Conservation (phyloP, 805 yeast genomes). For the Pichia heedii region DNA sequence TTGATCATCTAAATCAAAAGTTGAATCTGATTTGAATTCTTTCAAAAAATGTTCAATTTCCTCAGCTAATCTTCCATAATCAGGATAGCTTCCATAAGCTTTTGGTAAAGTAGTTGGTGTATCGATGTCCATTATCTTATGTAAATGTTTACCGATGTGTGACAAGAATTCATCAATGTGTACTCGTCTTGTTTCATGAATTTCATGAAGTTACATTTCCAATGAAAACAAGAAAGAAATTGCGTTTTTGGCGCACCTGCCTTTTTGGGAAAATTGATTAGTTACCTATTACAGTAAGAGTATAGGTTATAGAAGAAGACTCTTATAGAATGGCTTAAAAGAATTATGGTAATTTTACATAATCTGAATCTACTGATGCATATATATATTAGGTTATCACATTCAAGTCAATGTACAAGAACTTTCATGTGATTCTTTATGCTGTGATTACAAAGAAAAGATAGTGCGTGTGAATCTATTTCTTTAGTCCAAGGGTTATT, state of each 20-base stretch:
- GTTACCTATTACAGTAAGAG: no score
- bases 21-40: constrained; percentile 47
- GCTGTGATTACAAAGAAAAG: background rate
- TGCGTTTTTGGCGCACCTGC: background rate
- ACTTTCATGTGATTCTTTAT: background rate
- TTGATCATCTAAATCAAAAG: constrained; percentile 12
- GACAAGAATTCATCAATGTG: no score
- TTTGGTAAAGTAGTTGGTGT: constrained; percentile 1
- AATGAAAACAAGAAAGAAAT: background rate
- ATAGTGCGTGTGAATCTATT: background rate
- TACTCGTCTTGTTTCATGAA: no score
- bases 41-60: constrained; percentile 56
- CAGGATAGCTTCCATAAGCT: constrained; percentile 22
- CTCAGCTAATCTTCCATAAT: constrained; percentile 56
- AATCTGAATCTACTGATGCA: no score
- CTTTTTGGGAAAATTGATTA: background rate
- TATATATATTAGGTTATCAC: no score
- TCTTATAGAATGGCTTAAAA: no score
- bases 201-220: no score
- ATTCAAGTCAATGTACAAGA: no score
- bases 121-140: background rate
- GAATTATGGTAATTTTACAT: no score
- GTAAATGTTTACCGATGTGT: no score
- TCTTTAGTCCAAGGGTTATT: background rate
- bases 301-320: no score